Conservation (phyloP, 208 protist species). For the Porcisia hertigi region DNA sequence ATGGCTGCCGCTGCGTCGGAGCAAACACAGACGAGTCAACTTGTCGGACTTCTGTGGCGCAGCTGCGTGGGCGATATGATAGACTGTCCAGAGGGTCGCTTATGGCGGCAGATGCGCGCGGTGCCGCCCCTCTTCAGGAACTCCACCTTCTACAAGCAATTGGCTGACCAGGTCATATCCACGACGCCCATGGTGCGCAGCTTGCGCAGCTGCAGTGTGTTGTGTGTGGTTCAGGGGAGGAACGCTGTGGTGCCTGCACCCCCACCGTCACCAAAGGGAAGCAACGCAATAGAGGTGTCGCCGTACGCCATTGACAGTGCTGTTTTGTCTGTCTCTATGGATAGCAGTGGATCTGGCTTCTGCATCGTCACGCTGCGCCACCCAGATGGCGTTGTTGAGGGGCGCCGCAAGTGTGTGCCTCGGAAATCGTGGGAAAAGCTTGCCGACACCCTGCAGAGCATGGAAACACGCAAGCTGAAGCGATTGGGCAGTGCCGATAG, state of each 20-base stretch:
- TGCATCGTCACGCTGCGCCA: slow-evolving; percentile 57
- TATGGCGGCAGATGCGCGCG: slow-evolving; percentile 20
- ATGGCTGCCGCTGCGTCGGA: slow-evolving; percentile 35
- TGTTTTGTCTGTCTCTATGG: slow-evolving; percentile 26
- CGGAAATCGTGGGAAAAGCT: slow-evolving; percentile 24
- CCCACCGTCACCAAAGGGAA: background rate
- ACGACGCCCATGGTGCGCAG: slow-evolving; percentile 26
- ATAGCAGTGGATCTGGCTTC: background rate
- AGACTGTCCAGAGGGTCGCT: slow-evolving; percentile 19
- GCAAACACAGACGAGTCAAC: slow-evolving; percentile 24
- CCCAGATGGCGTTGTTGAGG: slow-evolving; percentile 51
- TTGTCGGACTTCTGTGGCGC: slow-evolving; percentile 15
- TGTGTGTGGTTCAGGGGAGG: slow-evolving; percentile 24
- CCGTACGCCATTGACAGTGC: slow-evolving; percentile 27
- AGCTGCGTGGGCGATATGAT: slow-evolving; percentile 19
- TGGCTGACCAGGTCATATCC: slow-evolving; percentile 2
- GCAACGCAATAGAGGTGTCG: slow-evolving; percentile 14
- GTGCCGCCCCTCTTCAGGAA: slow-evolving; percentile 15
- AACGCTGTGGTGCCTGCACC: background rate
- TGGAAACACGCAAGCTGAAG: slow-evolving; percentile 19
- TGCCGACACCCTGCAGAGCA: slow-evolving; percentile 18
- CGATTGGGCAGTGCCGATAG: slow-evolving; percentile 10
- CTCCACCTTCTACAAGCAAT: slow-evolving; percentile 5
- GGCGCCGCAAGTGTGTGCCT: slow-evolving; percentile 31
- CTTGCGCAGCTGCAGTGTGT: slow-evolving; percentile 18